Evolutionary conservation across 2,329 filamentous ascomycete species (phyloP).

Genomic region (Sclerotinia nivalis): DNA sequence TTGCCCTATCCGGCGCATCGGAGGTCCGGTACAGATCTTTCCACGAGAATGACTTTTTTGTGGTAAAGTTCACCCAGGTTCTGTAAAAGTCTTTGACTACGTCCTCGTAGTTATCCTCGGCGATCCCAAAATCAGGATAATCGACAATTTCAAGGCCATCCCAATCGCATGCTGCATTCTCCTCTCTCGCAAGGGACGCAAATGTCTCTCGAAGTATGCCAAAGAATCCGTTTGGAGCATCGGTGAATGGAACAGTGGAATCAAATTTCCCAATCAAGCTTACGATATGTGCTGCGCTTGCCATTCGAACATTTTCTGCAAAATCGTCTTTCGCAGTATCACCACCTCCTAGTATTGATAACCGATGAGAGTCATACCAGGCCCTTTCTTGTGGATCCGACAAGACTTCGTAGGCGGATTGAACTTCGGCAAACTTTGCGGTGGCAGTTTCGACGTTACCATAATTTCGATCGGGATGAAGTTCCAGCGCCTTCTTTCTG

Average conservation of each 20-base stretch:
- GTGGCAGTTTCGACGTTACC: slow-evolving; percentile 83
- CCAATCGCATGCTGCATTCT: slow-evolving; percentile 72
- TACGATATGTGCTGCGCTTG: slow-evolving; percentile 77
- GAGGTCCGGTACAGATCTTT: slow-evolving; percentile 80
- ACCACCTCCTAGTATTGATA: slow-evolving; percentile 67
- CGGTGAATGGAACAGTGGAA: slow-evolving; percentile 74
- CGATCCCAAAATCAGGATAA: slow-evolving; percentile 82
- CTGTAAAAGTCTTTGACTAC: slow-evolving; percentile 80
- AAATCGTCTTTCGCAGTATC: slow-evolving; percentile 51
- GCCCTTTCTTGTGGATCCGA: slow-evolving; percentile 93
- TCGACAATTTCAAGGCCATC: slow-evolving; percentile 59
- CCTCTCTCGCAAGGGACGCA: slow-evolving; percentile 76
- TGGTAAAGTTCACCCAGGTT: slow-evolving; percentile 78
- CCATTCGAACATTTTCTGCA: slow-evolving; percentile 71
- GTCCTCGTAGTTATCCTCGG: slow-evolving; percentile 72
- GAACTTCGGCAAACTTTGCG: slow-evolving; percentile 83
- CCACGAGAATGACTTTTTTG: slow-evolving; percentile 85
- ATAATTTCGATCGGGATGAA: slow-evolving; percentile 93
- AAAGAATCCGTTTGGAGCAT: slow-evolving; percentile 81
- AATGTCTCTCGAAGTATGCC: slow-evolving; percentile 77
- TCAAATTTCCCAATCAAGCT: slow-evolving; percentile 79
- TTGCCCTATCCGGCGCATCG: slow-evolving; percentile 82
- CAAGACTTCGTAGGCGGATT: slow-evolving; percentile 92
- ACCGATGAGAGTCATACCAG: slow-evolving; percentile 96
- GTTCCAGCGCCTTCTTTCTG: slow-evolving; percentile 82